A percentile compares a stretch with the other conserved stretches of the same genome.
These are phyloP conservation scores for Solanum chaucha DNA, from an alignment of 257 asterid genomes.

Conservation along the genomic window DNA sequence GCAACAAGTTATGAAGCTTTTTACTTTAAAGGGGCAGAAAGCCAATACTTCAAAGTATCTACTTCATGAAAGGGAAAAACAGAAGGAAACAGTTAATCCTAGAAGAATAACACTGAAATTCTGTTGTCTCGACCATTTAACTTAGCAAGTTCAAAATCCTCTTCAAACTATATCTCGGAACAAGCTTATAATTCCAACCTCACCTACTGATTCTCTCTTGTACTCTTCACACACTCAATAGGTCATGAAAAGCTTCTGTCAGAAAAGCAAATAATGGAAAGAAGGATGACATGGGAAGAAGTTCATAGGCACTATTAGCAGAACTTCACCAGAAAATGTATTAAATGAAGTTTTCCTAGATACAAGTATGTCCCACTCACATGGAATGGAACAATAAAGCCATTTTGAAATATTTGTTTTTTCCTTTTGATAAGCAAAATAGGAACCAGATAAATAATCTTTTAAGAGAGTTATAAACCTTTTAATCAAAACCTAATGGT, in stretches of 20 bases:
- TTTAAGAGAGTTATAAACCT: neutral
- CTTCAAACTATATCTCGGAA: neutral
- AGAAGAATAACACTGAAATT: neutral
- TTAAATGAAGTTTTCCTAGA: neutral
- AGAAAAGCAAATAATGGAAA: neutral
- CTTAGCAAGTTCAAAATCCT: neutral
- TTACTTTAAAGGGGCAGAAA: neutral
- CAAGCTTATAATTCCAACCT: neutral
- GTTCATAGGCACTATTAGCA: neutral
- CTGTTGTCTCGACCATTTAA: neutral
- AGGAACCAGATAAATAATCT: neutral
- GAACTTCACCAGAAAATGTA: neutral
- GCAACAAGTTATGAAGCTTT: neutral
- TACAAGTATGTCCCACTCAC: neutral
- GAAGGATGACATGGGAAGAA: neutral
- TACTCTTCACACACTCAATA: neutral
- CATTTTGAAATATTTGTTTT: neutral
- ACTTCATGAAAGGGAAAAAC: neutral
- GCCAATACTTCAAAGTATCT: neutral
- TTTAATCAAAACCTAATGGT: neutral
- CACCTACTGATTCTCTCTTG: neutral
- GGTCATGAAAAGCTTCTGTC: neutral
- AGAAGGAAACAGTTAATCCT: neutral
- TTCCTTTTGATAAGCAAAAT: neutral
- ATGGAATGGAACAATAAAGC: neutral